Evolutionary conservation across 2,329 filamentous ascomycete species (phyloP).

Genomic region (Diaporthe capsici): DNA sequence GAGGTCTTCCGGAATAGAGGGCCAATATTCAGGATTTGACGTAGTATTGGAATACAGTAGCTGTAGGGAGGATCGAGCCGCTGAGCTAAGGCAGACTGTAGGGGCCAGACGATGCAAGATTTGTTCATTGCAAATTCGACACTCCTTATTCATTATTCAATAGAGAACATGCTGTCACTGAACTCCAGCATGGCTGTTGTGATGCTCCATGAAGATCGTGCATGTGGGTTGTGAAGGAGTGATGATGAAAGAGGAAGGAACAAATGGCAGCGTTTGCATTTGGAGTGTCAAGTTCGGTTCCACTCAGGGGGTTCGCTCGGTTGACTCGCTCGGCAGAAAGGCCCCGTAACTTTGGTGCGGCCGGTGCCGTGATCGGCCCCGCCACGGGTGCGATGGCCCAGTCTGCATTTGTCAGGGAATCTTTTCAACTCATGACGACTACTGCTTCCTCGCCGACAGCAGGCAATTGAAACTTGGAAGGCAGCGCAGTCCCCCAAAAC

Average conservation of each 20-base stretch:
- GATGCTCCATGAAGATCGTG: background rate
- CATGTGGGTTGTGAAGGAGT: background rate
- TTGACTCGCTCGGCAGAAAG: slow-evolving; percentile 4
- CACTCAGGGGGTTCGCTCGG: background rate
- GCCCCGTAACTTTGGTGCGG: slow-evolving; percentile 2
- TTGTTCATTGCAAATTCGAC: too few species aligned
- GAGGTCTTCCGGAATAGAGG: background rate
- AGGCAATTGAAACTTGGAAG: slow-evolving; percentile 1
- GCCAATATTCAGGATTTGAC: background rate
- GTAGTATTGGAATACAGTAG: too few species aligned
- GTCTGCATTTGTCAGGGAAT: slow-evolving; percentile 25
- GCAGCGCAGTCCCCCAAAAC: background rate
- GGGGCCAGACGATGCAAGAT: too few species aligned
- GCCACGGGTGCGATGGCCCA: slow-evolving; percentile 12
- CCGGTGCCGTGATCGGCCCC: slow-evolving; percentile 36
- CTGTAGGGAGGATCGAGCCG: background rate
- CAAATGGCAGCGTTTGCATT: background rate
- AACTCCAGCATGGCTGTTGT: background rate
- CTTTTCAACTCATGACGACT: background rate
- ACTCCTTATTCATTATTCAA: background rate
- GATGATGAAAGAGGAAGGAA: background rate
- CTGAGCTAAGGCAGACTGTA: background rate
- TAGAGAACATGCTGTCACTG: background rate
- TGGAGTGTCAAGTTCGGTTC: background rate
- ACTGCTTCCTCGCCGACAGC: background rate